Evolutionary conservation across 1,284 basidiomycete species (phyloP).

Genomic region (Agroathelia rolfsii): DNA sequence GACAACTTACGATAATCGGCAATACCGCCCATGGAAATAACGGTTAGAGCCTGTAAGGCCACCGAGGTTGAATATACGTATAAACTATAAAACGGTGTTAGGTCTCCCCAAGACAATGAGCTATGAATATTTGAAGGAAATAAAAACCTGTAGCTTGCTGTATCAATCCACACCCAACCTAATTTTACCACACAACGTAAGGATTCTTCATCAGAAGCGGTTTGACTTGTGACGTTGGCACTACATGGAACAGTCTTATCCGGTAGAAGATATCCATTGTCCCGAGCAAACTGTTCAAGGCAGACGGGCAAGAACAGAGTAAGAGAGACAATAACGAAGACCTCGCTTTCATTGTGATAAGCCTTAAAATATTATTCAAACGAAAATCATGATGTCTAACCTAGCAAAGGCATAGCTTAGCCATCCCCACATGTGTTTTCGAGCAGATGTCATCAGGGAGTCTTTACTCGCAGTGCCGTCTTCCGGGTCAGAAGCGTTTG

Average conservation of each 20-base stretch:
- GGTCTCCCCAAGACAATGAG: slow-evolving; percentile 3
- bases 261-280: slow-evolving; percentile 67
- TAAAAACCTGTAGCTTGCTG: slow-evolving; percentile 75
- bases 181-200: slow-evolving; percentile 70
- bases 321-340: slow-evolving; percentile 72
- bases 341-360: slow-evolving; percentile 41
- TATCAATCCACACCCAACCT: slow-evolving; percentile 77
- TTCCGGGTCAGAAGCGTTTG: no score
- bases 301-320: slow-evolving; percentile 77
- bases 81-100: slow-evolving; percentile 38
- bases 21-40: slow-evolving; percentile 83
- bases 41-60: slow-evolving; percentile 76
- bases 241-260: slow-evolving; percentile 45
- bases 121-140: not conserved
- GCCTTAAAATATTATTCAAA: not conserved
- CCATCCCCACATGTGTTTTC: slow-evolving; percentile 60
- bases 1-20: slow-evolving; percentile 73
- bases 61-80: slow-evolving; percentile 84
- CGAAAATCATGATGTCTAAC: slow-evolving; percentile 22
- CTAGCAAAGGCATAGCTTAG: slow-evolving; percentile 71
- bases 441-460: no score
- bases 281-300: slow-evolving; percentile 74
- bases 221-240: slow-evolving; percentile 11
- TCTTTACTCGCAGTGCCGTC: no score
- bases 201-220: slow-evolving; percentile 21